Evolutionary conservation across 2,329 filamentous ascomycete genomes (phyloP), one percentile per base, ranked within the genome.

Genomic region (Cryphonectria parasitica): DNA sequence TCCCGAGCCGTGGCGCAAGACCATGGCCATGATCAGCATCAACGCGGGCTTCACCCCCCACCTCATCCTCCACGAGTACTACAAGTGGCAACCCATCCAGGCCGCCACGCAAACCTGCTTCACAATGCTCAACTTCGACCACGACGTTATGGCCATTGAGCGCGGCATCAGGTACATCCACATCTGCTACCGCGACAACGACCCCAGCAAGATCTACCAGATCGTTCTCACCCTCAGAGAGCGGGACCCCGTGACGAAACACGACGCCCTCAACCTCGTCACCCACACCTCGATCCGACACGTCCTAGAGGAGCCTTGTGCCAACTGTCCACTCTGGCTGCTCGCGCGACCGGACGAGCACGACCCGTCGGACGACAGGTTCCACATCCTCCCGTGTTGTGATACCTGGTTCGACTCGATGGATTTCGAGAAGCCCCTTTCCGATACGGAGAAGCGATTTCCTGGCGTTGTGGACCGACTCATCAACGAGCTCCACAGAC

Each of bases 281-380:
- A 72, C 71, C 22, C 62, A 69, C 58, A 72, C 71, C 39, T 72
- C 71, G 17, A 69, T 71, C 41, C 62, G 49, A 6, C 71, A 72
- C 49, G 71, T 72, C 19, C 64, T 72, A 13, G 69, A 28, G 3
- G 69, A 72, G 66, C 66, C 69, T 5, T 68, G 49, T 25, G 52
- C 56, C 25, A 69, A 72, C 49, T 72, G 71, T 39, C 71, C 58
- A 13, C 71, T 72, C 13, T 72, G 71, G 71, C 66, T 72, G 4
- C 67, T 31, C 4, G 68, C 68, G 34, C 66, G 61, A n/a, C 22
- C 17, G 3, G 28, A 25, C 56, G 45, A 28, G n/a, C 39, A 52
- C 10, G 39, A 41, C 31, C 22, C n/a, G 39, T 19, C 63, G 45
- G 49, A 41, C 66, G 10, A 34, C 34, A 39, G 25, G 11, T 71